Conservation (phyloP, 169 alveolate species). For the Eimeria tenella region DNA sequence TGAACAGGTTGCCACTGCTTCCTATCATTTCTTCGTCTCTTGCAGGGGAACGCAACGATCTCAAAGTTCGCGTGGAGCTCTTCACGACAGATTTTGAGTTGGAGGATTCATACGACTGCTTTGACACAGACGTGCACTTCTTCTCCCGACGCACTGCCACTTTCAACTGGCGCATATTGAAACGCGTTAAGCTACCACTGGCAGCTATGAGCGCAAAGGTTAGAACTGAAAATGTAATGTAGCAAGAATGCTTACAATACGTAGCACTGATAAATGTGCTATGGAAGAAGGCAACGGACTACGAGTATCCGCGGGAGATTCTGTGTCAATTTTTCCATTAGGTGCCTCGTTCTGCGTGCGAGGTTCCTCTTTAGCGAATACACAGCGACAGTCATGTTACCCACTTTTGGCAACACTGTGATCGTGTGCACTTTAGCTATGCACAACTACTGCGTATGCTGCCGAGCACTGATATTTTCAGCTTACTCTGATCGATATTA, state of each 20-base stretch:
- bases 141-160: conserved; percentile 56
- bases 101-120: conserved; percentile 5
- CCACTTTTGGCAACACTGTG: too few relatives aligned
- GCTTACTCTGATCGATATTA: conserved; percentile 65
- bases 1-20: too few relatives aligned
- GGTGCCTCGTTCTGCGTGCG: too few relatives aligned
- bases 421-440: too few relatives aligned
- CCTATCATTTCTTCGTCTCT: neutral
- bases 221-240: conserved; percentile 29
- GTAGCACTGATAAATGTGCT: neutral
- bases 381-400: too few relatives aligned
- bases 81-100: conserved; percentile 16
- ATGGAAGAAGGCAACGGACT: neutral
- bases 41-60: conserved; percentile 72
- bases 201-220: conserved; percentile 72
- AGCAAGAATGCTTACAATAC: neutral
- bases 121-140: conserved; percentile 73
- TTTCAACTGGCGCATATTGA: conserved; percentile 71
- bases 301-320: neutral
- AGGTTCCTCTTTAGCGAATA: too few relatives aligned
- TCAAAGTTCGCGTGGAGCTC: conserved; percentile 38
- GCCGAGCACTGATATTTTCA: neutral
- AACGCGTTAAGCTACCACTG: conserved; percentile 29
- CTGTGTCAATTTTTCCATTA: too few relatives aligned
- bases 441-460: neutral